Evolutionary conservation across 495 filamentous ascomycete genomes (phyloP).

Genomic region (Lichenothelia convexa): DNA sequence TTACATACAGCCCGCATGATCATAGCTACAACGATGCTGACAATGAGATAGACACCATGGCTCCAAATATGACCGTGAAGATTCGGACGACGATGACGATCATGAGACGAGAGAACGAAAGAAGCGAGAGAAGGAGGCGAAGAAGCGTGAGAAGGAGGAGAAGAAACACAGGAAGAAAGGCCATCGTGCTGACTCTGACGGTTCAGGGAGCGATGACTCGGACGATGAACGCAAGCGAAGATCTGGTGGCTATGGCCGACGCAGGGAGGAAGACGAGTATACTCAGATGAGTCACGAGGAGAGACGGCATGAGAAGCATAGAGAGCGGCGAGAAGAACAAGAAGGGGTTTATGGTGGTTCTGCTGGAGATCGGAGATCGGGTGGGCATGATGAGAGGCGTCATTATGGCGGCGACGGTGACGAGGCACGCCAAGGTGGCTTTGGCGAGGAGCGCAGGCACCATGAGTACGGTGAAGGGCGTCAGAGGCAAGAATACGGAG

Average conservation of each 20-base stretch:
- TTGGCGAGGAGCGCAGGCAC: conserved; percentile 1
- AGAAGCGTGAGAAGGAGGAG: conserved; percentile 10
- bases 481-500: conserved; percentile 11
- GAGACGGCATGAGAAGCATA: neutral
- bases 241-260: conserved; percentile 1
- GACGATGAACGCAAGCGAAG: neutral
- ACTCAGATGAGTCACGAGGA: neutral
- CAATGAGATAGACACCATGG: conserved; percentile 5
- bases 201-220: conserved; percentile 2
- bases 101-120: conserved; percentile 10
- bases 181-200: conserved; percentile 1
- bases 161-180: conserved; percentile 6
- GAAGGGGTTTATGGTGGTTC: too few relatives aligned
- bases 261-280: neutral
- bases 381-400: neutral
- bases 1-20: too few relatives aligned
- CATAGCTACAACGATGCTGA: neutral
- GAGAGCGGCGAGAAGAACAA: neutral
- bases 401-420: neutral
- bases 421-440: neutral
- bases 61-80: conserved; percentile 4
- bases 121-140: conserved; percentile 7
- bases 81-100: conserved; percentile 9
- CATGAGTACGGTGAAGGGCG: neutral
- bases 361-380: too few relatives aligned